Evolutionary conservation across 2,329 filamentous ascomycete genomes (phyloP).

Genomic region (Claviceps monticola): DNA sequence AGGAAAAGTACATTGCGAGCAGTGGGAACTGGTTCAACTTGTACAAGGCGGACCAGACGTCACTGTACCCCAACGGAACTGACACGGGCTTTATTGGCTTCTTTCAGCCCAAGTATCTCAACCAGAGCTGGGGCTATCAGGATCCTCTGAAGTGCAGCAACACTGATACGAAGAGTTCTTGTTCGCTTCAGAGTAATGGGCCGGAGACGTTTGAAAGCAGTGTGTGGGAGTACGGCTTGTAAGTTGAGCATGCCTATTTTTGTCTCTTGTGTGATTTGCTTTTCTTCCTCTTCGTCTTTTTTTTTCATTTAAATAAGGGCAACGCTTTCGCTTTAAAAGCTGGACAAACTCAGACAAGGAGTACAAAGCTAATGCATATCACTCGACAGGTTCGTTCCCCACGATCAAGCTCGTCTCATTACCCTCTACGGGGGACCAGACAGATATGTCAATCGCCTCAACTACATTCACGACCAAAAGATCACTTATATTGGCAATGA

Average conservation of each 20-base stretch:
- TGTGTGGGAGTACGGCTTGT: conserved; percentile 62
- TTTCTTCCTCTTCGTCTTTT: neutral
- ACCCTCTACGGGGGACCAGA: conserved; percentile 44
- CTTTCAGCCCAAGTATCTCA: conserved; percentile 53
- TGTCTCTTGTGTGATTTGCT: neutral
- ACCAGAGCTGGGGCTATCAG: conserved; percentile 55
- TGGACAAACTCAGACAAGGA: too few relatives aligned
- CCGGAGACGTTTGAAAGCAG: conserved; percentile 61
- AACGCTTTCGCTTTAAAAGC: neutral
- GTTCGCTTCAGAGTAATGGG: conserved; percentile 44
- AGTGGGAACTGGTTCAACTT: conserved; percentile 56
- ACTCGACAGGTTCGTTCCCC: conserved; percentile 31
- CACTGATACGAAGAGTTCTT: conserved; percentile 39
- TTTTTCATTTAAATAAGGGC: neutral
- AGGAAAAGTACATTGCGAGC: conserved; percentile 43
- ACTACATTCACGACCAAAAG: conserved; percentile 49
- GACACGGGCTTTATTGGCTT: conserved; percentile 57
- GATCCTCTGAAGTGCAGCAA: conserved; percentile 51
- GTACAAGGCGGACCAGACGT: conserved; percentile 45
- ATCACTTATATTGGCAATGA: conserved; percentile 55
- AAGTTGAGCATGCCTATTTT: conserved; percentile 12
- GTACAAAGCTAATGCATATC: neutral
- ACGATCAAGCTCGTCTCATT: conserved; percentile 40
- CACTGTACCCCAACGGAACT: conserved; percentile 33
- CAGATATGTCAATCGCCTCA: conserved; percentile 42